Percentiles rank a stretch among this genome's conserved stretches.
Conservation (phyloP, 345 rosid genomes). For the Pseudoturritis turrita region DNA sequence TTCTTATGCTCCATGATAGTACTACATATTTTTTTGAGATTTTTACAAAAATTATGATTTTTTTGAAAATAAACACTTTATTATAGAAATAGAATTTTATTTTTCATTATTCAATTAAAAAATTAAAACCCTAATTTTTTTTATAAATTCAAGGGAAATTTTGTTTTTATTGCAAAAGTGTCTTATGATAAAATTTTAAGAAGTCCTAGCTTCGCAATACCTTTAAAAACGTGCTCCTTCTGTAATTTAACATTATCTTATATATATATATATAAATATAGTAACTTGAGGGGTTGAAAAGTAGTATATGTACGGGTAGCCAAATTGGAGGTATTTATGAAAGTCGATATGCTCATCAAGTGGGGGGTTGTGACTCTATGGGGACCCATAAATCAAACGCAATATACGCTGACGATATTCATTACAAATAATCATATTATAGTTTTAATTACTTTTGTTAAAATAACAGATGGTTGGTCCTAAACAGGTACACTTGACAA, state of each 20-base stretch:
- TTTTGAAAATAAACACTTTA: too few species aligned
- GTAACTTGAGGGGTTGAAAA: background rate
- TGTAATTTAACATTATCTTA: background rate
- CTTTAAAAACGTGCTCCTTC: background rate
- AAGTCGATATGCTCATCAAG: slow-evolving; percentile 26
- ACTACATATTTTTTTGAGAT: too few species aligned
- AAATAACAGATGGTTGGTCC: slow-evolving; percentile 23
- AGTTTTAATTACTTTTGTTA: background rate
- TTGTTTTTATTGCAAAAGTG: too few species aligned
- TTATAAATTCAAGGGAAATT: too few species aligned
- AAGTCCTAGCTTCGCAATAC: too few species aligned
- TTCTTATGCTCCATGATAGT: too few species aligned
- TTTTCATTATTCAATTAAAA: too few species aligned
- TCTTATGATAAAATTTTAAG: too few species aligned
- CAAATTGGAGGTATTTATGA: slow-evolving; percentile 2
- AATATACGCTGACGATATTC: slow-evolving; percentile 25
- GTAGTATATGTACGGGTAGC: background rate
- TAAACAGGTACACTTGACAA: slow-evolving; percentile 11
- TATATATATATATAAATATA: background rate
- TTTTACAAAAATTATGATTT: too few species aligned
- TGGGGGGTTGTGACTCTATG: slow-evolving; percentile 12
- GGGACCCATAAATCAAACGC: slow-evolving; percentile 22
- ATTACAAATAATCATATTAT: slow-evolving; percentile 11
- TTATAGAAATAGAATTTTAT: too few species aligned
- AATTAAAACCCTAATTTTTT: too few species aligned